A percentile compares a stretch with the other conserved stretches of the same genome.
These are phyloP conservation scores for Crucihimalaya himalaica DNA, from an alignment of 345 rosid species.

Conservation along the genomic window DNA sequence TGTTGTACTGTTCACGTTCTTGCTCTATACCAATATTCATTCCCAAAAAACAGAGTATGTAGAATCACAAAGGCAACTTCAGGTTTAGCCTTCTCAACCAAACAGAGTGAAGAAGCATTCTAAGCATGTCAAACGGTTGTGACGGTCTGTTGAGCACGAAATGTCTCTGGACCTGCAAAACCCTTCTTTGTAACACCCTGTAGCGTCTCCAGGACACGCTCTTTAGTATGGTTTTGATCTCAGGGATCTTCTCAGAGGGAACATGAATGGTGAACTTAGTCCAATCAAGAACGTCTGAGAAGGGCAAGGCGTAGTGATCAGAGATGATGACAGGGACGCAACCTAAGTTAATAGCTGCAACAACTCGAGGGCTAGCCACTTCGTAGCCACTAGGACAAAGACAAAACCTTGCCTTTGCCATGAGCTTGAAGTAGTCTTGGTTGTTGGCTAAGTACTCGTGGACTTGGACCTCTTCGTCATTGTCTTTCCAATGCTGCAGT, in stretches of 20 bases:
- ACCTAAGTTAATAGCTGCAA: conserved; percentile 48
- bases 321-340: conserved; percentile 59
- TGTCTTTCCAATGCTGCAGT: conserved; percentile 47
- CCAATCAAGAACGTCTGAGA: conserved; percentile 56
- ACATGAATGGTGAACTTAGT: conserved; percentile 48
- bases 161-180: conserved; percentile 45
- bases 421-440: conserved; percentile 41
- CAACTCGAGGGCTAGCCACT: conserved; percentile 59
- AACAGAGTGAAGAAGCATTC: conserved; percentile 55
- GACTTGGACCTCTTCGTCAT: conserved; percentile 50
- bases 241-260: conserved; percentile 45
- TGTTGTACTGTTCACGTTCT: conserved; percentile 15
- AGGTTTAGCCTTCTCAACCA: conserved; percentile 60
- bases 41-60: neutral
- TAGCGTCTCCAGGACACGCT: conserved; percentile 36
- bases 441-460: conserved; percentile 43
- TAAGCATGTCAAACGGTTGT: conserved; percentile 51
- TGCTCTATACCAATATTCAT: conserved; percentile 18
- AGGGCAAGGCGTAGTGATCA: conserved; percentile 48
- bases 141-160: conserved; percentile 53
- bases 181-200: conserved; percentile 43
- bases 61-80: conserved; percentile 32
- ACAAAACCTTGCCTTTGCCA: conserved; percentile 52
- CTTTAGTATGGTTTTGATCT: conserved; percentile 46
- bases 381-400: conserved; percentile 61